A percentile compares a stretch with the other conserved stretches of the same genome.
These are phyloP conservation scores for Vigna hirtella DNA, from an alignment of 306 rosid species.

Conservation along the genomic window DNA sequence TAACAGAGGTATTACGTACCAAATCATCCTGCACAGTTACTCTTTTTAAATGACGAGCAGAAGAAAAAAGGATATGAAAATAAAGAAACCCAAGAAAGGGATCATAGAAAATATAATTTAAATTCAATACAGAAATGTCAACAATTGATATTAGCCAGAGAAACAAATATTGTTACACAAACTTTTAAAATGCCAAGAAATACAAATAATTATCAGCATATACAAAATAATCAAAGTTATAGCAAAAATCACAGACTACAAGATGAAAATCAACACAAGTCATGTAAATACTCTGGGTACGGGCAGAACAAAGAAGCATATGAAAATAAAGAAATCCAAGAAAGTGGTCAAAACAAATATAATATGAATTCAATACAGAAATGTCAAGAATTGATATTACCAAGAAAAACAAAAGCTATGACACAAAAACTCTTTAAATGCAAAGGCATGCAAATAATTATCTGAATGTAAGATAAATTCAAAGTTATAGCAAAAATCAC, in stretches of 20 bases:
- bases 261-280: neutral
- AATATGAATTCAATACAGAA: neutral
- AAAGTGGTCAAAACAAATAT: neutral
- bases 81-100: constrained; percentile 1
- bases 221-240: neutral
- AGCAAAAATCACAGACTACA: neutral
- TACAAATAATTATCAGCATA: neutral
- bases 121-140: neutral
- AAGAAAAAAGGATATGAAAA: neutral
- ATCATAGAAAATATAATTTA: neutral
- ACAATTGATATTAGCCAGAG: neutral
- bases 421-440: neutral
- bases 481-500: neutral
- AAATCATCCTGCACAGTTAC: constrained; percentile 77
- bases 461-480: neutral
- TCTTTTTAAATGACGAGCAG: constrained; percentile 16
- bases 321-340: constrained; percentile 4
- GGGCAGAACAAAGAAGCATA: neutral
- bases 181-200: neutral
- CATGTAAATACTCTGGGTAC: neutral
- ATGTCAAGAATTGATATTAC: constrained; percentile 2
- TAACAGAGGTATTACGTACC: constrained; percentile 64
- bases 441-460: neutral
- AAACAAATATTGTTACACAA: neutral
- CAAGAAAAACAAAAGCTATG: neutral